These are phyloP conservation scores for Cephaloascus fragrans DNA, from an alignment of 805 yeast genomes.

Conservation along the genomic window DNA sequence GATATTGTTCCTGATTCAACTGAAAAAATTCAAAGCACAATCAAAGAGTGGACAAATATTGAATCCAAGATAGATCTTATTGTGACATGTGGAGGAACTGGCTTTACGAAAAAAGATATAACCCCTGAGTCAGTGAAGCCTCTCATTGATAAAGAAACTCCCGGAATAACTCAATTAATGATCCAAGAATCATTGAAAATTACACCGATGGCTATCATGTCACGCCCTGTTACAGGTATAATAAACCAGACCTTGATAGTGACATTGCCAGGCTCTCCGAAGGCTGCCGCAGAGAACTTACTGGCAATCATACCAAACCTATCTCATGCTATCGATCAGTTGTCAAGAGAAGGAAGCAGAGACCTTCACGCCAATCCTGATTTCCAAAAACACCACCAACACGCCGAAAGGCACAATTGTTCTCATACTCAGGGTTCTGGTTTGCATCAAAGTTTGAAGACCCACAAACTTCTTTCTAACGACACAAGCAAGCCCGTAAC, in stretches of 20 bases:
- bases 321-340: constrained; percentile 33
- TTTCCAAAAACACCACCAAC: no score
- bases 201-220: constrained; percentile 38
- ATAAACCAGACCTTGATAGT: constrained; percentile 23
- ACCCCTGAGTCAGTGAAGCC: constrained; percentile 43
- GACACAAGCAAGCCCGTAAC: constrained; percentile 26
- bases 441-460: constrained; percentile 13
- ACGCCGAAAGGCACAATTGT: neutral
- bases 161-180: constrained; percentile 42
- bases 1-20: constrained; percentile 25
- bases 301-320: constrained; percentile 24
- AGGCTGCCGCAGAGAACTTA: constrained; percentile 35
- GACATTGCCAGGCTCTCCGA: constrained; percentile 45
- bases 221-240: constrained; percentile 43
- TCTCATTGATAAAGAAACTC: constrained; percentile 31
- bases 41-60: constrained; percentile 14
- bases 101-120: constrained; percentile 31
- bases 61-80: constrained; percentile 16
- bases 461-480: constrained; percentile 25
- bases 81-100: constrained; percentile 46
- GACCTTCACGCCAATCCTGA: constrained; percentile 23
- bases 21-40: constrained; percentile 15
- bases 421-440: constrained; percentile 5
- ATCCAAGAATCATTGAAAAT: constrained; percentile 26
- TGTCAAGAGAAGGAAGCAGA: constrained; percentile 24